Base-by-base conservation (phyloP, 352 stramenopile genomes). In the Phytopythium ostracodes region DNA sequence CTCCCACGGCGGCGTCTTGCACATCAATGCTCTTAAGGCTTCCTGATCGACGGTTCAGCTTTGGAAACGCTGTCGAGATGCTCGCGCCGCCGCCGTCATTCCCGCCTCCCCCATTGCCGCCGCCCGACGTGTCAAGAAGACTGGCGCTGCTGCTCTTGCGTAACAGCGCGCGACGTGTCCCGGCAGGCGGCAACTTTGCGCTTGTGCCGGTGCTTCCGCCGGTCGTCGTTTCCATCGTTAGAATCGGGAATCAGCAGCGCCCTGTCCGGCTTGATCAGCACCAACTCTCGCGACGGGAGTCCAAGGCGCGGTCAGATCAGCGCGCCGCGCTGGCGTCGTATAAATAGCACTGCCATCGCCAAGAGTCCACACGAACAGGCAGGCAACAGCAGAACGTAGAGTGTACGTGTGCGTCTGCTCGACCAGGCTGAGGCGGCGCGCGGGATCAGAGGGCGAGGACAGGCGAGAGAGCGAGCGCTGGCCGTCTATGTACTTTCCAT, bases 121-220 rank as follows among this genome's bases (percentile, higher is more conserved):
- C 11, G 14, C 14, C 51, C 14, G 40, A n/a, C 1, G 64, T 70
- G 29, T 88, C 81, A 0, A 91, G 40, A 1, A 87, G 40, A 51
- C 75, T 79, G 15, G 71, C 60, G 38, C 77, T 88, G 38, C 77
- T 88, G 63, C 75, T 88, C 65, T 90, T 90, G 7, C 78, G 75
- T 38, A 91, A 27, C 25, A 54, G n/a, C 2, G 25, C 12, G 1
- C 18, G 47, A 22, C 17, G 47, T 6, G 42, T 49, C 6, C n/a
- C n/a, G n/a, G n/a, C n/a, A n/a, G 17, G 25, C 14, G 47, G 47
- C 47, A 38, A 24, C 25, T n/a, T n/a, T n/a, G 47, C 14, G 25
- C 14, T 25, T 18, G 47, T 3, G 25, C 14, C 38, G 25, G 25
- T 1, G 14, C 24, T 35, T 3, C 47, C 27, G 18, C 12, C 15